Evolutionary conservation across 1,284 basidiomycete species (phyloP).

Genomic region (Taiwanofungus camphoratus): DNA sequence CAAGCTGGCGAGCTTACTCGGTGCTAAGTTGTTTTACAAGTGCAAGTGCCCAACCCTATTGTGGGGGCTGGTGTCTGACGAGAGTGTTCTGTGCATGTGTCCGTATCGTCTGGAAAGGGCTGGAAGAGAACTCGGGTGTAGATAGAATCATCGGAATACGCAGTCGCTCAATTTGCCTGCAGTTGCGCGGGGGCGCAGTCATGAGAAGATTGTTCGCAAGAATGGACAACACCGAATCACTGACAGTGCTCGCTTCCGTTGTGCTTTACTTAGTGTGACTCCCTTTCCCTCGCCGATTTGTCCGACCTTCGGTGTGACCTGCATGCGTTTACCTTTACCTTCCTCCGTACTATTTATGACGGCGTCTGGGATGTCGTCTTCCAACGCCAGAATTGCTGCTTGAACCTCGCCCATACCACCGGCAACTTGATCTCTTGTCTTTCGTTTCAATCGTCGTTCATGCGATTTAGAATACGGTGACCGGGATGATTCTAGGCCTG

Average conservation of each 20-base stretch:
- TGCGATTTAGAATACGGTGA: slow-evolving; percentile 75
- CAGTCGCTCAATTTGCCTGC: slow-evolving; percentile 60
- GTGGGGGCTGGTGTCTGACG: slow-evolving; percentile 38
- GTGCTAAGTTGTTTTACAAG: not conserved
- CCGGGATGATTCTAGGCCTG: slow-evolving; percentile 50
- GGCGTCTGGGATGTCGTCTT: slow-evolving; percentile 28
- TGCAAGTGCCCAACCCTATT: no score
- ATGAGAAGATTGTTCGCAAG: slow-evolving; percentile 6
- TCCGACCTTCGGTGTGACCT: slow-evolving; percentile 31
- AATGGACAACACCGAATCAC: slow-evolving; percentile 26
- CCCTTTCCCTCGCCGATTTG: slow-evolving; percentile 69
- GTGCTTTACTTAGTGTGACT: slow-evolving; percentile 52
- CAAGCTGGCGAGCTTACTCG: not conserved
- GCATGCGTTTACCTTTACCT: no score
- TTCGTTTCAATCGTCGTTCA: slow-evolving; percentile 63
- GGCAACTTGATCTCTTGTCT: slow-evolving; percentile 63
- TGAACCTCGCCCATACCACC: slow-evolving; percentile 56
- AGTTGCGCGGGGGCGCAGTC: not conserved
- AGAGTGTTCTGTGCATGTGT: slow-evolving; percentile 78
- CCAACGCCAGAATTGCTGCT: slow-evolving; percentile 47
- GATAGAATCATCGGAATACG: slow-evolving; percentile 68
- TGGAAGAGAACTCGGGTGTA: slow-evolving; percentile 58
- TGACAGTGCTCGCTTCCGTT: slow-evolving; percentile 68
- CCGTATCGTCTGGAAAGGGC: slow-evolving; percentile 76
- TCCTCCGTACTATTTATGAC: slow-evolving; percentile 17